Evolutionary conservation across 1,284 basidiomycete species (phyloP), one percentile per base, ranked within the genome.

Genomic region (Ganoderma boninense): DNA sequence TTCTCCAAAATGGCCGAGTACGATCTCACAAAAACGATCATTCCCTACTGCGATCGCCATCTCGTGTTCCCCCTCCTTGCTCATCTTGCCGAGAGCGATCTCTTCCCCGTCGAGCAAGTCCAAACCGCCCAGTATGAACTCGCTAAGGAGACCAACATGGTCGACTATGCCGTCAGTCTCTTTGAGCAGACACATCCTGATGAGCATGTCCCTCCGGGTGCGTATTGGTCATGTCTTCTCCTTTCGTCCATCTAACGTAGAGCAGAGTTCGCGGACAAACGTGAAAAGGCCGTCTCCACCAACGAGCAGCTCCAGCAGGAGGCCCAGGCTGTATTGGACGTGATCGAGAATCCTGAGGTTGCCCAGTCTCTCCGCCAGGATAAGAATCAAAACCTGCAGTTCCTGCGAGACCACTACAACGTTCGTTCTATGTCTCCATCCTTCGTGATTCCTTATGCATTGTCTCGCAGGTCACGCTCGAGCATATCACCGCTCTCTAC

Each of bases 341-440:
- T 99, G 70, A 99, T 99, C 79, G 95, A 97, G 82, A 97, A 97
- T 78, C 97, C 97, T 3, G 96, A 97, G 74, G 97, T 99, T 44
- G 97, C 93, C 75, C 91, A 98, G 82, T 90, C 93, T 0, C 83
- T 96, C 64, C 88, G 94, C 64, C 97, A 98, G 83, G 98, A 99
- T 84, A 98, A 98, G 86, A 95, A 95, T 77, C 97, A 97, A 86
- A 99, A 98, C 82, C 80, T 99, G 81, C 92, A 94, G 72, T 96
- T 97, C 83, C 88, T 99, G 78, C 95, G 96, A 83, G 95, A 97
- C 69, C 93, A 98, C 81, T 97, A 97, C 85, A 89, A 91, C 75
- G 96, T 73, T 40, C 57, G 72, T 65, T 20, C 44, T n/a, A 0
- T 40, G 23, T 32, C 10, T 5, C 5, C 6, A n/a, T 13, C 35